Base-by-base conservation (phyloP, 179 eudicot species). In the Camellia oleifera region DNA sequence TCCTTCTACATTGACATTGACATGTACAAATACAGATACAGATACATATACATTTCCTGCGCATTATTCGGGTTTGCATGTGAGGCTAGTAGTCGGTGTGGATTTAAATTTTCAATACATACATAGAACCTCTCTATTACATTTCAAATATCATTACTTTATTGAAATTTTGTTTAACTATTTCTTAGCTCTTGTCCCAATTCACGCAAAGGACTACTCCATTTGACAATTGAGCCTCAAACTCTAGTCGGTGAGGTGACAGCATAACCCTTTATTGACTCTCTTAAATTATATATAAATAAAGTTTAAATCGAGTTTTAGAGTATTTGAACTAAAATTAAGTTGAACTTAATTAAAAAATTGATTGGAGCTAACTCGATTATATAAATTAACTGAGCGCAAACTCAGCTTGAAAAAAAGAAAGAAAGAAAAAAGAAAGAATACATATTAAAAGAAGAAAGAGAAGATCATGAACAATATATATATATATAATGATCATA, bases 1-100 rank as follows among this genome's bases (percentile, higher is more conserved):
- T 3, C 52, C 64, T 20, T 44, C 40, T 32, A 1, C 40, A 32
- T 32, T 32, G 40, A 32, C 48, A 74, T 26, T 56, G 20, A 50
- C 40, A 12, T 18, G 0, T 18, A 70, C 74, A 50, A 48, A 56
- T 69, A 32, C 40, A 17, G 26, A 20, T 73, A 23, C 23, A 76
- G 26, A 20, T 73, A 23, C 48, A 76, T 48, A 18, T 32, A 20
- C 18, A 7, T 2, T 32, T 61, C 40, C 54, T 10, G 50, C 79
- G 79, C 10, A 53, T 52, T 40, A 26, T 32, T 23, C 11, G 79
- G 79, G 12, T 15, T 77, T 52, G 79, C 79, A 77, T 77, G 79
- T 77, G 79, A 26, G 14, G 10, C 14, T 32, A 32, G 40, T 32
- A 32, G 46, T 26, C 71, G 79, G 72, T 66, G 50, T 14, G 20